Base-by-base conservation (phyloP, 306 rosid species). In the Medicago ruthenica region DNA sequence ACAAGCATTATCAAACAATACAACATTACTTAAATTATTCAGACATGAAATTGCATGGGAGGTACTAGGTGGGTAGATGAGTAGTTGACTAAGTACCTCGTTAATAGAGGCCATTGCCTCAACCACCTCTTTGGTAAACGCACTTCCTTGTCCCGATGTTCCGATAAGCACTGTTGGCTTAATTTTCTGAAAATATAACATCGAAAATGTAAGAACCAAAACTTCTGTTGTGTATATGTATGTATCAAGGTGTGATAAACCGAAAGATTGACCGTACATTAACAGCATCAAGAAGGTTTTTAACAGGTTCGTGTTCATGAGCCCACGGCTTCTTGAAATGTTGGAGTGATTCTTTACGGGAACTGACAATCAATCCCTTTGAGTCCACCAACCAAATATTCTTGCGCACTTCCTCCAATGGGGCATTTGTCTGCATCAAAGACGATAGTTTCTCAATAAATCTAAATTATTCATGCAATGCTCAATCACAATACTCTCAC, bases 311-410 rank as follows among this genome's bases (percentile, higher is more conserved):
- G 17, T 92, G 97, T 36, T 95, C 96, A 70, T 90, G 97, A 65
- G 97, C 99, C 97, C 97, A 95, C 1, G 99, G 99, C 83, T 85
- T 92, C 91, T 95, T 95, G 81, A 95, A 95, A 71, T 89, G 97
- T 86, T 95, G 99, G 71, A 95, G 96, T 5, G 99, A 84, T 18
- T 92, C 99, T 86, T 77, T 80, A 14, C 97, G 96, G 42, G 97
- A 92, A 81, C 83, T 83, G 47, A 89, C 97, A 59, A 95, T 86
- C 79, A 95, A 76, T 41, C 99, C 99, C 96, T 96, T 96, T 0
- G 99, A 96, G 85, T 96, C 99, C 80, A 96, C 97, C 81, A 96
- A 89, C 92, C 92, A 92, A 85, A 96, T 85, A 62, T 83, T 89
- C 82, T 96, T 90, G 79, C 99, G 99, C 73, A 90, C 86, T 80